These are phyloP conservation scores for Phaeosphaeria sp. DNA, from an alignment of 2,329 filamentous ascomycete species.

Conservation along the genomic window DNA sequence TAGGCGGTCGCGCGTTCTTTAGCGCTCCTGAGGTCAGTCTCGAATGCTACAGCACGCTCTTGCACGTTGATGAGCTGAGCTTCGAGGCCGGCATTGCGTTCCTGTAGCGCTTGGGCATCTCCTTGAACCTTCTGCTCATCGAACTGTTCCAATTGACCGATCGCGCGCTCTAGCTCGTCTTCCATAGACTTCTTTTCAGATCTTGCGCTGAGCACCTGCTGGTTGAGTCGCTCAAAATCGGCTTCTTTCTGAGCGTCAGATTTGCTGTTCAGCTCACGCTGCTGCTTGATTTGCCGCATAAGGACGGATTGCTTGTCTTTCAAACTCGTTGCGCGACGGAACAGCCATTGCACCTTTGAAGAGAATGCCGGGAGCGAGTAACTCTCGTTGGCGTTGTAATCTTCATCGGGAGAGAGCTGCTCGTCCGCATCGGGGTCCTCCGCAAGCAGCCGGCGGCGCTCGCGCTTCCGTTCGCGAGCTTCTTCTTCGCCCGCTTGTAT, in stretches of 20 bases:
- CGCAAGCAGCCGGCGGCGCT: constrained; percentile 44
- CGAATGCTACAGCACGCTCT: constrained; percentile 40
- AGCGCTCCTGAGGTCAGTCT: constrained; percentile 34
- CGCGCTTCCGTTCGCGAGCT: constrained; percentile 46
- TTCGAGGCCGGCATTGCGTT: constrained; percentile 42
- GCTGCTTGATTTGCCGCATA: constrained; percentile 91
- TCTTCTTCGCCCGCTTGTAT: constrained; percentile 53
- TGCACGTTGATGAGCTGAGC: constrained; percentile 41
- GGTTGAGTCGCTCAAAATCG: constrained; percentile 50
- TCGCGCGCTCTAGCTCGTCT: constrained; percentile 44
- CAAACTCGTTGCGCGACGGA: constrained; percentile 75
- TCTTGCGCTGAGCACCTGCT: constrained; percentile 47
- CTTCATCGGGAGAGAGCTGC: constrained; percentile 66
- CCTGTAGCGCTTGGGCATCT: constrained; percentile 34
- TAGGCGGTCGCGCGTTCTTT: constrained; percentile 38
- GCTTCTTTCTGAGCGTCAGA: constrained; percentile 65
- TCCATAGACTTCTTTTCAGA: constrained; percentile 46
- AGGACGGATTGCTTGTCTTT: constrained; percentile 89
- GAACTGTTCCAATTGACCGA: constrained; percentile 37
- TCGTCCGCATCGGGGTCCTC: constrained; percentile 67
- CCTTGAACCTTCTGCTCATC: constrained; percentile 31
- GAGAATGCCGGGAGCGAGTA: constrained; percentile 81
- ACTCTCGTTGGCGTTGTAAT: constrained; percentile 62
- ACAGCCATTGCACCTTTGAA: constrained; percentile 78
- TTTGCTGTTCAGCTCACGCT: constrained; percentile 89